These are phyloP conservation scores for Apiotrichum sp. DNA, from an alignment of 1,284 basidiomycete genomes.

Conservation along the genomic window DNA sequence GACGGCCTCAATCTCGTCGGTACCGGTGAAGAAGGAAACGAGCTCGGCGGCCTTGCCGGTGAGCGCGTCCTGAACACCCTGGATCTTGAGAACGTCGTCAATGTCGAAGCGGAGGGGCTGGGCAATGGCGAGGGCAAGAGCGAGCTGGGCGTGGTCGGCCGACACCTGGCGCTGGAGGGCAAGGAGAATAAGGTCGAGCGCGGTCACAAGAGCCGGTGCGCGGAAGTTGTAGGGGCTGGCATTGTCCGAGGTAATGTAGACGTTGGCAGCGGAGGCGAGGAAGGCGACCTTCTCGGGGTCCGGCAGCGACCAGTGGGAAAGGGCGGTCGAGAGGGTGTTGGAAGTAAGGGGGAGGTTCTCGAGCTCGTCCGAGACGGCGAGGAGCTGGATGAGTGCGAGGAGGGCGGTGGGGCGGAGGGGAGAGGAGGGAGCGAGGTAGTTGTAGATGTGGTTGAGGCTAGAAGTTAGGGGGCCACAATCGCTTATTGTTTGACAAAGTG, in stretches of 20 bases:
- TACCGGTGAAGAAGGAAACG: slow-evolving; percentile 49
- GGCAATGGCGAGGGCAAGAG: slow-evolving; percentile 56
- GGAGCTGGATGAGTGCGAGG: slow-evolving; percentile 59
- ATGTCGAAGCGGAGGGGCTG: slow-evolving; percentile 70
- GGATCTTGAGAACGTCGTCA: slow-evolving; percentile 58
- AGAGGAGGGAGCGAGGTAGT: slow-evolving; percentile 66
- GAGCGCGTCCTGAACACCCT: slow-evolving; percentile 31
- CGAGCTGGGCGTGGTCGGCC: slow-evolving; percentile 32
- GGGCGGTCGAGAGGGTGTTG: slow-evolving; percentile 62
- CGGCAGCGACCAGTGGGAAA: slow-evolving; percentile 69
- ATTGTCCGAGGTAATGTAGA: slow-evolving; percentile 47
- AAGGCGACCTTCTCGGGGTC: slow-evolving; percentile 63
- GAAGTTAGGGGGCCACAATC: neutral
- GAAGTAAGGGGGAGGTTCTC: slow-evolving; percentile 61
- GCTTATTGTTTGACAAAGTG: too few species aligned
- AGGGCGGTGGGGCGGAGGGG: slow-evolving; percentile 62
- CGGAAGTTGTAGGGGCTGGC: slow-evolving; percentile 22
- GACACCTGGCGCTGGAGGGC: slow-evolving; percentile 52
- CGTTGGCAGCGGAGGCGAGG: slow-evolving; percentile 62
- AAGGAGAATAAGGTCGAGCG: slow-evolving; percentile 51
- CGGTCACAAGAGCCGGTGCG: slow-evolving; percentile 51
- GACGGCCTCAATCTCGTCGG: slow-evolving; percentile 63
- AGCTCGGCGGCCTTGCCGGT: slow-evolving; percentile 34
- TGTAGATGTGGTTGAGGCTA: slow-evolving; percentile 83
- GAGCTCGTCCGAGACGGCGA: slow-evolving; percentile 53